Evolutionary conservation across 1,284 basidiomycete genomes (phyloP).

Genomic region (Ustilago tritici): DNA sequence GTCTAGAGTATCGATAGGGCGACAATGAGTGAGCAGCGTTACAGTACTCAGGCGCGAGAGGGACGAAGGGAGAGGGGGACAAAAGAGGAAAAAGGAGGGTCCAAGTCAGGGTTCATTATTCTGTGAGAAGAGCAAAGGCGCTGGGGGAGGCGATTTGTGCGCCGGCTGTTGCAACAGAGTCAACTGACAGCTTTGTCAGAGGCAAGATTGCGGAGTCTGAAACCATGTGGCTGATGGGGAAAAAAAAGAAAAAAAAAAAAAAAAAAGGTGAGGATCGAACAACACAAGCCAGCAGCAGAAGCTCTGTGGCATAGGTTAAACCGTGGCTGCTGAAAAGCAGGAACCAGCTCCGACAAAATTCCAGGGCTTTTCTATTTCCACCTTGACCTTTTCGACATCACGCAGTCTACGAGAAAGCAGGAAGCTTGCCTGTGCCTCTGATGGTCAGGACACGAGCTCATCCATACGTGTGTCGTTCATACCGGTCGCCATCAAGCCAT

Average conservation of each 20-base stretch:
- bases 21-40: background rate
- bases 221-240: constrained; percentile 10
- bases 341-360: constrained; percentile 17
- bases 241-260: background rate
- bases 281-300: background rate
- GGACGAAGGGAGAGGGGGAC: background rate
- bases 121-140: too few relatives aligned
- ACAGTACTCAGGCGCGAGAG: background rate
- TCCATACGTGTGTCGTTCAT: background rate
- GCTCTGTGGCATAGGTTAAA: constrained; percentile 9
- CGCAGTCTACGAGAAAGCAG: too few relatives aligned
- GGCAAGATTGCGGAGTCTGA: constrained; percentile 9
- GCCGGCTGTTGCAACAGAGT: background rate
- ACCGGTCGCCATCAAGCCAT: background rate
- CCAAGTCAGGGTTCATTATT: constrained; percentile 1
- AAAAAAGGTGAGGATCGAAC: background rate
- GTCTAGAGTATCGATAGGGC: constrained; percentile 3
- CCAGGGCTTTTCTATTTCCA: background rate
- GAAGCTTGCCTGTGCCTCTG: background rate
- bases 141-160: too few relatives aligned
- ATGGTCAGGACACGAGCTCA: background rate
- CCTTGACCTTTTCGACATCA: background rate
- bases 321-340: constrained; percentile 3
- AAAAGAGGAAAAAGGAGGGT: background rate
- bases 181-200: background rate